Evolutionary conservation across 2,329 filamentous ascomycete genomes (phyloP).

Genomic region (Microdochium bolleyi): DNA sequence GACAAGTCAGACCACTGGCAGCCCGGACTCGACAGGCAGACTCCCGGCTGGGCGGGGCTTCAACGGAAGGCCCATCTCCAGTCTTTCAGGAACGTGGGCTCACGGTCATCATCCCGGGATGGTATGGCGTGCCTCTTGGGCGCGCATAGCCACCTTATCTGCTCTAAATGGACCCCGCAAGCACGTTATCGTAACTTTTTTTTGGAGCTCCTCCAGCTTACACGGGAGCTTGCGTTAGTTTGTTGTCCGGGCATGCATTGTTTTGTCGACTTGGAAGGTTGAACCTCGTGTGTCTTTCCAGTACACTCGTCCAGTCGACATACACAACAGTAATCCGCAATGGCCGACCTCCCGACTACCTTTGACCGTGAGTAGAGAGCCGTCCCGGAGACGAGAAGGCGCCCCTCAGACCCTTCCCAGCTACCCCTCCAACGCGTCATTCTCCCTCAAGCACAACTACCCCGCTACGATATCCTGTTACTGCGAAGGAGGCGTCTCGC

Average conservation of each 20-base stretch:
- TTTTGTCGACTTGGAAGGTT: no score
- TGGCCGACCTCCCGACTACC: background rate
- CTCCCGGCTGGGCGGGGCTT: no score
- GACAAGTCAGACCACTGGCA: no score
- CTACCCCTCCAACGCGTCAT: background rate
- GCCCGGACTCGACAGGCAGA: no score
- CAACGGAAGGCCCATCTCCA: background rate
- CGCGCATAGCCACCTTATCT: background rate
- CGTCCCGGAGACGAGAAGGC: background rate
- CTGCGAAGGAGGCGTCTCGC: background rate
- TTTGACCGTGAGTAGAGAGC: constrained; percentile 1
- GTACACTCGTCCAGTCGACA: background rate
- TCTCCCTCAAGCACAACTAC: background rate
- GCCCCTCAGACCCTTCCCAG: no score
- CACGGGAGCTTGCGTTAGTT: background rate
- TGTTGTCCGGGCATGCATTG: background rate
- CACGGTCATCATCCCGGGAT: background rate
- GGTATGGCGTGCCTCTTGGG: background rate
- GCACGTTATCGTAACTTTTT: background rate
- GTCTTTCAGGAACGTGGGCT: background rate
- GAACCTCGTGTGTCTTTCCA: no score
- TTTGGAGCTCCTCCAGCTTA: background rate
- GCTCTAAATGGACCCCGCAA: background rate
- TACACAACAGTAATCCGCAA: background rate
- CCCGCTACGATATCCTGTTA: background rate